These are phyloP conservation scores for Plasmodium berghei DNA, from an alignment of 169 alveolate genomes.

Conservation along the genomic window DNA sequence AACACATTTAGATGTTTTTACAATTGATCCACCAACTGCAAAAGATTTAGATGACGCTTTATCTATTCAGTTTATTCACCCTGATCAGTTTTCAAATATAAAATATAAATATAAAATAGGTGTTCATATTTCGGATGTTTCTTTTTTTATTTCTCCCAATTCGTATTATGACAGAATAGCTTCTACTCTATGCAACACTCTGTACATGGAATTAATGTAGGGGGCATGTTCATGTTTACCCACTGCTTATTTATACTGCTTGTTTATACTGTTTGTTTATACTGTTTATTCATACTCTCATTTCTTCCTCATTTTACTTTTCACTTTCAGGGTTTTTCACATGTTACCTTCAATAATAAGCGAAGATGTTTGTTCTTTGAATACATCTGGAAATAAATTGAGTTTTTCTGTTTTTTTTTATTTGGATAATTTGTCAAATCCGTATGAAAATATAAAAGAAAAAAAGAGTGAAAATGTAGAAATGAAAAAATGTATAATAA, in stretches of 20 bases:
- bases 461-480: slow-evolving; percentile 7
- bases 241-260: slow-evolving; percentile 88
- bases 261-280: no score
- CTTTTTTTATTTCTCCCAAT: slow-evolving; percentile 94
- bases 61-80: slow-evolving; percentile 86
- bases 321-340: slow-evolving; percentile 71
- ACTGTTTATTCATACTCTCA: no score
- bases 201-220: slow-evolving; percentile 93
- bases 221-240: slow-evolving; percentile 91
- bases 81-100: slow-evolving; percentile 82
- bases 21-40: slow-evolving; percentile 98
- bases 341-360: slow-evolving; percentile 92
- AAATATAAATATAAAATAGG: slow-evolving; percentile 90
- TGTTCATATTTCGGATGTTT: slow-evolving; percentile 99
- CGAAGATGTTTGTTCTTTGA: slow-evolving; percentile 90
- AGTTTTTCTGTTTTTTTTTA: slow-evolving; percentile 90
- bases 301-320: neutral
- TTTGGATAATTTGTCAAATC: slow-evolving; percentile 27
- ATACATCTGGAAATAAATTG: slow-evolving; percentile 88
- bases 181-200: slow-evolving; percentile 92
- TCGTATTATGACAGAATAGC: slow-evolving; percentile 96
- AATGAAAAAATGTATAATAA: slow-evolving; percentile 28
- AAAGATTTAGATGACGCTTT: slow-evolving; percentile 99
- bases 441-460: slow-evolving; percentile 13
- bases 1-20: slow-evolving; percentile 78